Conservation (phyloP, 2,329 filamentous ascomycete genomes). For the Fusarium sp. region DNA sequence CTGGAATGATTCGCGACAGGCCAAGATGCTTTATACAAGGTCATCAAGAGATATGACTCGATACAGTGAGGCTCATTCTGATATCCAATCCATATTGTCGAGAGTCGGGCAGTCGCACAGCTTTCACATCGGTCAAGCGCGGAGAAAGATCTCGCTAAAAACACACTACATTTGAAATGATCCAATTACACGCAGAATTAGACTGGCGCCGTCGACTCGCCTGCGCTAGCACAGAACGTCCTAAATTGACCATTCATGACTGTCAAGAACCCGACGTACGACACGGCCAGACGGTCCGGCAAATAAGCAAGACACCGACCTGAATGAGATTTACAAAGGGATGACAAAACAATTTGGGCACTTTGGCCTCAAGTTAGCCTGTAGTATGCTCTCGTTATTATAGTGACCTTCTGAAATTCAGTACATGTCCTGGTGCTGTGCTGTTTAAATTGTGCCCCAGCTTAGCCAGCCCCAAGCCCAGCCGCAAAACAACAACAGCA, state of each 20-base stretch:
- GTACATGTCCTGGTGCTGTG: conserved; percentile 1
- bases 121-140: conserved; percentile 27
- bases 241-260: conserved; percentile 28
- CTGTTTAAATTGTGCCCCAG: conserved; percentile 36
- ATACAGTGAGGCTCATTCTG: conserved; percentile 20
- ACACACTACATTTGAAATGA: conserved; percentile 15
- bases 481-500: conserved; percentile 43
- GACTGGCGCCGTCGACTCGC: conserved; percentile 25
- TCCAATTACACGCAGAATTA: conserved; percentile 24
- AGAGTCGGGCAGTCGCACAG: conserved; percentile 20
- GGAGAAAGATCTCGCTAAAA: conserved; percentile 30
- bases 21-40: background rate
- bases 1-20: background rate
- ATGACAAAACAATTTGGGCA: no score
- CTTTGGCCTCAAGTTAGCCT: no score
- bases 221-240: conserved; percentile 20
- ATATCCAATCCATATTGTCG: conserved; percentile 16
- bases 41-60: background rate
- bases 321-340: no score
- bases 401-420: no score
- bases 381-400: no score
- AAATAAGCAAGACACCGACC: no score
- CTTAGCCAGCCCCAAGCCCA: background rate
- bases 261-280: conserved; percentile 6
- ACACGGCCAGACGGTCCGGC: background rate